A percentile compares a stretch with the other conserved stretches of the same genome.
Evolutionary conservation across 108 stramenopile genomes (phyloP).

Genomic region (Cylindrotheca closterium): DNA sequence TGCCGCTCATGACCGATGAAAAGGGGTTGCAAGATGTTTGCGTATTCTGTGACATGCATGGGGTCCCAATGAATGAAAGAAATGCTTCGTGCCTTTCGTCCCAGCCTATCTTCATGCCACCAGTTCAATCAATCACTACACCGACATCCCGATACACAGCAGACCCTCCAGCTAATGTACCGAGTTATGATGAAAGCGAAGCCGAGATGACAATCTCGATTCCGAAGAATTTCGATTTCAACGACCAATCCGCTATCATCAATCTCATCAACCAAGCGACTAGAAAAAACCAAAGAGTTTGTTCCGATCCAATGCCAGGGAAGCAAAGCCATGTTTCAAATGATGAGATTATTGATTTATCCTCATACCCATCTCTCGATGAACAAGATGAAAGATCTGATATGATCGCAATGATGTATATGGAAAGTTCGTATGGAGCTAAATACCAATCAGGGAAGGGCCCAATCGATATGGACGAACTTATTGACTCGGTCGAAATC

Average conservation of each 20-base stretch:
- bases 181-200: not conserved
- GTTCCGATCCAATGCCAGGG: not conserved
- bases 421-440: constrained; percentile 18
- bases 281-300: not conserved
- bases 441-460: constrained; percentile 1
- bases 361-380: constrained; percentile 1
- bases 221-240: constrained; percentile 25
- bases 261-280: not conserved
- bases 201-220: constrained; percentile 9
- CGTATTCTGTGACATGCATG: constrained; percentile 32
- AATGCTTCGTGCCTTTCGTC: constrained; percentile 7
- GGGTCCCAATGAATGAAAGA: constrained; percentile 6
- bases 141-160: not conserved
- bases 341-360: not conserved
- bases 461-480: constrained; percentile 15
- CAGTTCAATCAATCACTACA: not conserved
- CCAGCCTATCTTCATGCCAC: not conserved
- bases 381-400: constrained; percentile 10
- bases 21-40: constrained; percentile 40
- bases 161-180: not conserved
- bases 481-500: constrained; percentile 26
- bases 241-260: constrained; percentile 12
- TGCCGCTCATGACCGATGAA: constrained; percentile 54
- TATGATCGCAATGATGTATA: constrained; percentile 21
- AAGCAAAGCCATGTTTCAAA: not conserved